Evolutionary conservation across 2,329 filamentous ascomycete genomes (phyloP).

Genomic region (Sporothrix protearum): DNA sequence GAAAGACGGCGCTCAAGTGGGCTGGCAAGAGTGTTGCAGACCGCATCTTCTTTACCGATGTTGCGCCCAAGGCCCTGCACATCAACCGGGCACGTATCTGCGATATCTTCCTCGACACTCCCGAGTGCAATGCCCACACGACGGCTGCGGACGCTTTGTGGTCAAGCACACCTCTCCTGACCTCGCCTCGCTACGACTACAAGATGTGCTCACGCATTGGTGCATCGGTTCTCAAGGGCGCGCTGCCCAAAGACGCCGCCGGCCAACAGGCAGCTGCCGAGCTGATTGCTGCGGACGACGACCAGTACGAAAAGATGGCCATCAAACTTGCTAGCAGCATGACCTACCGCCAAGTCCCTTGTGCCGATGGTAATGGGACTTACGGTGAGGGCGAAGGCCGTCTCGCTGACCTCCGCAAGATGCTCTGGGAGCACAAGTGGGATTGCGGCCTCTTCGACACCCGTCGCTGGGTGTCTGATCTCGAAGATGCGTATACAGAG

Average conservation of each 20-base stretch:
- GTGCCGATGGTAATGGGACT: constrained; percentile 29
- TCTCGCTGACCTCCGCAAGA: constrained; percentile 70
- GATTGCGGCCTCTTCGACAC: constrained; percentile 88
- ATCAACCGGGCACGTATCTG: constrained; percentile 88
- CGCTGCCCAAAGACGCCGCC: constrained; percentile 68
- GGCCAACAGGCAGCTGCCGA: constrained; percentile 67
- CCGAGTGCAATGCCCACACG: constrained; percentile 97
- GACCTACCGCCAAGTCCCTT: constrained; percentile 47
- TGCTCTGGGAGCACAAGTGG: constrained; percentile 83
- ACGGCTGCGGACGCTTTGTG: constrained; percentile 95
- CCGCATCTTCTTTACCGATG: constrained; percentile 91
- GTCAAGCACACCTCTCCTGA: constrained; percentile 91
- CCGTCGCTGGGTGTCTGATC: constrained; percentile 79
- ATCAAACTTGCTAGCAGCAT: constrained; percentile 63
- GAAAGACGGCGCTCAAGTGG: constrained; percentile 76
- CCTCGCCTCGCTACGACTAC: constrained; percentile 84
- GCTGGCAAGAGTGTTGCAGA: constrained; percentile 79
- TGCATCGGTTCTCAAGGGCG: constrained; percentile 86
- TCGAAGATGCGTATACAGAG: constrained; percentile 83
- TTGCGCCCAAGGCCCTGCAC: constrained; percentile 90
- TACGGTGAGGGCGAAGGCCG: constrained; percentile 61
- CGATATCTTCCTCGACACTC: constrained; percentile 93
- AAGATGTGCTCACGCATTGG: constrained; percentile 99
- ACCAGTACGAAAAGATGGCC: constrained; percentile 78
- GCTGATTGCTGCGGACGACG: constrained; percentile 72